Evolutionary conservation across 2,329 filamentous ascomycete species (phyloP).

Genomic region (Fusarium foetens): DNA sequence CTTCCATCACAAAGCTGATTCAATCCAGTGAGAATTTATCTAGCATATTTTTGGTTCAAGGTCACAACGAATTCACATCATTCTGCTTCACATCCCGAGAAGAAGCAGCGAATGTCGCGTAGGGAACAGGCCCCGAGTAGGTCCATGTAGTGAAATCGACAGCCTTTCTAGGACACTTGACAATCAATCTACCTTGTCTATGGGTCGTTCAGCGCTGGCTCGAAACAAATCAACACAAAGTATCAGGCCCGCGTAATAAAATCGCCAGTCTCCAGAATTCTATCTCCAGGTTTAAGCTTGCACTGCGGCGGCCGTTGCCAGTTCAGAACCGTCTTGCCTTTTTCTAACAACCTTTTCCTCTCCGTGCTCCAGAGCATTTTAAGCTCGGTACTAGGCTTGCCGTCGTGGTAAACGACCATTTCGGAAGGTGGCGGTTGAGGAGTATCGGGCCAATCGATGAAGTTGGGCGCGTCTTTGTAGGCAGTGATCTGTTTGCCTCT

Average conservation of each 20-base stretch:
- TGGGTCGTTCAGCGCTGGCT: background rate
- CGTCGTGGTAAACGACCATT: background rate
- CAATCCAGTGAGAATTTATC: too few relatives aligned
- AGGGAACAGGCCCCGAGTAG: too few relatives aligned
- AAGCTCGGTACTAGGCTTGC: background rate
- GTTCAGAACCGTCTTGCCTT: conserved; percentile 21
- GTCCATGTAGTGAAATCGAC: too few relatives aligned
- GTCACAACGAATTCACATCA: too few relatives aligned
- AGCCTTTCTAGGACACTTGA: too few relatives aligned
- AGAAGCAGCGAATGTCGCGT: too few relatives aligned
- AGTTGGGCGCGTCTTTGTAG: conserved; percentile 32
- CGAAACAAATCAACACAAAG: background rate
- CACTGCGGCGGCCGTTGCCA: conserved; percentile 24
- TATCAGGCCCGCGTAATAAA: background rate
- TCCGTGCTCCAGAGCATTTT: background rate
- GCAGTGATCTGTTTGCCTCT: conserved; percentile 10
- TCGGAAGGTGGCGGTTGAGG: background rate
- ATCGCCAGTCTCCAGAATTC: conserved; percentile 18
- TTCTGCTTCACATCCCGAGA: too few relatives aligned
- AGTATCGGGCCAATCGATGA: conserved; percentile 41
- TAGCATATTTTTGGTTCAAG: too few relatives aligned
- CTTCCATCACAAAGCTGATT: background rate
- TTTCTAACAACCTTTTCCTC: background rate
- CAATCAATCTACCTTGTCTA: background rate
- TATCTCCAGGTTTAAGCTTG: conserved; percentile 7